Evolutionary conservation across 2,329 filamentous ascomycete species (phyloP), one percentile per base, ranked within the genome.

Genomic region (Microsporum canis): DNA sequence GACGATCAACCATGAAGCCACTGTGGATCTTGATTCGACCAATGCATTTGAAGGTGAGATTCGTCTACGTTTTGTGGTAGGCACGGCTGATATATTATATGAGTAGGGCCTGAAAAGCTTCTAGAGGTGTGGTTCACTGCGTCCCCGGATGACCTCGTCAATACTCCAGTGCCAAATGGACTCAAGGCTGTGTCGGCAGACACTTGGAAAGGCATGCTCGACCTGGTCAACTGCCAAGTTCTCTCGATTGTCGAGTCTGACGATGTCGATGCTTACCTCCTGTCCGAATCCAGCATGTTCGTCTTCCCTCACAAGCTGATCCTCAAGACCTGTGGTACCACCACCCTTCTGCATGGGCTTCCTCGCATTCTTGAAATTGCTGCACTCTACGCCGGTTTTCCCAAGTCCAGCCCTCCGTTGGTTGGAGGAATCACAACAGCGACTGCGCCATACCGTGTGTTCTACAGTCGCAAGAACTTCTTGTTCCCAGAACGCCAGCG

Each of bases 211-310:
- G 86, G 86, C 62, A 96, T 99, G 94, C 84, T 99, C 63, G 94
- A 99, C 73, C 82, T 96, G 71, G 94, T 99, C 77, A 95, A 96
- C 74, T 99, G 94, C 85, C 94, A 99, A 79, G 91, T 99, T 60
- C 81, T 99, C 61, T 99, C 94, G 3, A 88, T 96, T 64, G 84
- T 99, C 65, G 87, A 92, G 72, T 96, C 92, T 29, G 91, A 96
- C 65, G 87, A 92, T 71, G 88, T 97, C 68, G 94, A 99, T 72
- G 92, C 94, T 66, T 99, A 99, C 73, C 84, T 99, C 5, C 82
- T 99, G 61, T 99, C 94, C 65, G 94, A 99, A 78, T 97, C 94
- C 45, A 97, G 94, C 88, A 96, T 99, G 91, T 99, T 99, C 73
- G 90, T 99, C 68, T 99, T 96, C 76, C 91, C 91, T n/a, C 94